phyloP scores from a whole-genome alignment of 352 stramenopile genomes.

The Phytophthora niederhauseri region DNA sequence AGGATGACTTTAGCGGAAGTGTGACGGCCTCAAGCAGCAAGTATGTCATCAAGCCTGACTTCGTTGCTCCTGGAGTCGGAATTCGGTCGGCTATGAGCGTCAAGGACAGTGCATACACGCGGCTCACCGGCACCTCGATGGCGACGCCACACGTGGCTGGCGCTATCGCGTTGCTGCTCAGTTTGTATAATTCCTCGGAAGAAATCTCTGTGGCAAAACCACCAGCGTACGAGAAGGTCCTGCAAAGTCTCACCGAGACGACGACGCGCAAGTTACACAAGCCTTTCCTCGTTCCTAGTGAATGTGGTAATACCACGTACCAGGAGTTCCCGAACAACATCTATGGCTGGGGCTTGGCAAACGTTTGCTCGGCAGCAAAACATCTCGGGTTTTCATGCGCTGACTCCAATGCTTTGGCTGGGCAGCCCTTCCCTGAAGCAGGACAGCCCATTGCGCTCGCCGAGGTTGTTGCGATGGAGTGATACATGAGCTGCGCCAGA shows the following conservation, averaged over 20 bases:
- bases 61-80: slow-evolving; percentile 69
- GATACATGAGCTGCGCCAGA: slow-evolving; percentile 1
- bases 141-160: slow-evolving; percentile 72
- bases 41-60: slow-evolving; percentile 71
- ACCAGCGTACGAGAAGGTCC: slow-evolving; percentile 37
- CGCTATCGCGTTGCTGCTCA: slow-evolving; percentile 63
- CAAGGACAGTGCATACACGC: slow-evolving; percentile 59
- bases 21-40: slow-evolving; percentile 5
- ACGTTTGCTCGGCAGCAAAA: slow-evolving; percentile 57
- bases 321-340: slow-evolving; percentile 79
- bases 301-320: slow-evolving; percentile 69
- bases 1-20: slow-evolving; percentile 19
- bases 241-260: slow-evolving; percentile 45
- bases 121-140: slow-evolving; percentile 80
- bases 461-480: slow-evolving; percentile 29
- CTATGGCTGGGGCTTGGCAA: slow-evolving; percentile 65
- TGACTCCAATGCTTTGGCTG: slow-evolving; percentile 10
- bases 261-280: slow-evolving; percentile 57
- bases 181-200: slow-evolving; percentile 28
- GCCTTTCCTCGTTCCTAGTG: slow-evolving; percentile 69
- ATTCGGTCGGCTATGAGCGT: slow-evolving; percentile 72
- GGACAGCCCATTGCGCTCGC: slow-evolving; percentile 16
- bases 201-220: slow-evolving; percentile 13
- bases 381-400: slow-evolving; percentile 47
- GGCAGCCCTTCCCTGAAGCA: neutral